Evolutionary conservation across 257 asterid species (phyloP).

Genomic region (Primulina huaijiensis): DNA sequence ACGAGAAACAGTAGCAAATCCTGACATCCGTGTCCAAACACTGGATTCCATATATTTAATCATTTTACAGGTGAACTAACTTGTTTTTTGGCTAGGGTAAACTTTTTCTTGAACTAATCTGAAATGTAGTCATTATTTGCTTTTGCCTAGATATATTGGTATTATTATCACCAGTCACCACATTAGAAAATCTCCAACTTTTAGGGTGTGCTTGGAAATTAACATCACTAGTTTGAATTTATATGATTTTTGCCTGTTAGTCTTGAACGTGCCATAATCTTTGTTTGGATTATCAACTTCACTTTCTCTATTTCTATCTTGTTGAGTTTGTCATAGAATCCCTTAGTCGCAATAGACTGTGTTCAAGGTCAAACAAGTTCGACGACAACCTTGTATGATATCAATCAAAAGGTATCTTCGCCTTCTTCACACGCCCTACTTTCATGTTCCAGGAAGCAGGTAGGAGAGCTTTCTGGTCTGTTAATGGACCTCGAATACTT

Average conservation of each 20-base stretch:
- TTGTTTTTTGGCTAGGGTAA: neutral
- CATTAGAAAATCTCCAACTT: neutral
- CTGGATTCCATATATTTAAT: slow-evolving; percentile 86
- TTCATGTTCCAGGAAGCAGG: slow-evolving; percentile 68
- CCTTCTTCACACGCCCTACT: neutral
- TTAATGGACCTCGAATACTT: slow-evolving; percentile 86
- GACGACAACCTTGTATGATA: neutral
- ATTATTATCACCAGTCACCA: neutral
- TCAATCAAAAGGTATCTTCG: neutral
- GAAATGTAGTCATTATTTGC: neutral
- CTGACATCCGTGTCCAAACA: slow-evolving; percentile 71
- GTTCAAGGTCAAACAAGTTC: neutral
- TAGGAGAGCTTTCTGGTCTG: slow-evolving; percentile 91
- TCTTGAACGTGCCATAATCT: neutral
- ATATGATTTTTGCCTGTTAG: neutral
- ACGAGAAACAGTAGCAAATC: slow-evolving; percentile 75
- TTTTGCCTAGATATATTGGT: neutral
- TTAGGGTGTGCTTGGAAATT: neutral
- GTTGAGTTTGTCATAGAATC: neutral
- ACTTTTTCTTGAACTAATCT: neutral
- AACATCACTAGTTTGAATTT: neutral
- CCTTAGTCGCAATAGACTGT: neutral
- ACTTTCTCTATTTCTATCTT: neutral
- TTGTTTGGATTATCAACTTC: neutral
- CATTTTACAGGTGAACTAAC: slow-evolving; percentile 60